Evolutionary conservation across 1,284 basidiomycete species (phyloP), one percentile per base, ranked within the genome.

Genomic region (Tausonia pullulans): DNA sequence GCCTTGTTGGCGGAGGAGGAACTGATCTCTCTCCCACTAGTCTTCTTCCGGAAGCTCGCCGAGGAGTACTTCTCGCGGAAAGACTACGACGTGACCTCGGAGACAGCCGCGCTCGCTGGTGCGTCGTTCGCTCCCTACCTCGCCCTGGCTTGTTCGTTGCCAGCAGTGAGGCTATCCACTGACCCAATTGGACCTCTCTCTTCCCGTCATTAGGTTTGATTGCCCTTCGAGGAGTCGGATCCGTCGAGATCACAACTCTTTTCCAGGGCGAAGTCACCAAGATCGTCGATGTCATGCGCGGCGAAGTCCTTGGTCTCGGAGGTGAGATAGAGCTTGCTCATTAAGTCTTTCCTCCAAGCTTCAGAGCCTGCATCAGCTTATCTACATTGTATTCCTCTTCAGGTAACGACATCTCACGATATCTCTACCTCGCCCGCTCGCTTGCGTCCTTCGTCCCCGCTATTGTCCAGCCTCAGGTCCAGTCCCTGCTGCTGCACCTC

Each of bases 401-500:
- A 65, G 64, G 64, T 16, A 58, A 59, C 60, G 64, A 65, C 57
- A 65, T 65, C 64, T 61, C 60, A 9, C 55, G 64, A 11, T 62
- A 61, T 52, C 55, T 77, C 1, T 82, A 97, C 58, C 87, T 96
- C 62, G 78, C 96, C 52, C 92, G 94, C 76, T 91, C 95, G 74
- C 81, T 98, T 57, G 92, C 94, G 1, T 81, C 84, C 48, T 87
- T 92, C 72, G 91, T 87, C 68, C 87, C 89, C 0, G 84, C 81
- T 10, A 87, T 92, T 71, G 93, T 95, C 74, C 85, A 92, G 71
- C 83, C 87, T 1, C 88, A 91, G 74, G 89, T 96, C 43, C 82
- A 83, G 60, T 81, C 88, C 49, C 87, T 95, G 5, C 86, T 97
- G 61, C 90, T 93, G 72, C 92, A 91, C 76, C 90, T 98, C 65